Percentiles rank a stretch among this genome's conserved stretches.
phyloP scores from a whole-genome alignment of 2,329 filamentous ascomycete genomes.

The Ceratocystis variospora region DNA sequence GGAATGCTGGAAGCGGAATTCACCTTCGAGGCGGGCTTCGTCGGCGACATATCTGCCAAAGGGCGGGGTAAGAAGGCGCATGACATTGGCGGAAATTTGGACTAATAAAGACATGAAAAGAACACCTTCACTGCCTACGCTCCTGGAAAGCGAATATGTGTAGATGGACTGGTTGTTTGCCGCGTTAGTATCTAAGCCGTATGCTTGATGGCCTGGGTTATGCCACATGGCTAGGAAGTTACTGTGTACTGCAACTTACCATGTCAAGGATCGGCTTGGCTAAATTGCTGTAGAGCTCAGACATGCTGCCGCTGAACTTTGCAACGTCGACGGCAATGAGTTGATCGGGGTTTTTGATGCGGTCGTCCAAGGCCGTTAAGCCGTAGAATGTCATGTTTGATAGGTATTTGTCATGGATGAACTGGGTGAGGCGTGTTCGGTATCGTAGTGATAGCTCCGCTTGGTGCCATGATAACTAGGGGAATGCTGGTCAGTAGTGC shows the following conservation, averaged over 20 bases:
- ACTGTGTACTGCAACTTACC: conserved; percentile 32
- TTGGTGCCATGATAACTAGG: conserved; percentile 88
- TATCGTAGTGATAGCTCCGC: conserved; percentile 88
- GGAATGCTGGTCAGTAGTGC: neutral
- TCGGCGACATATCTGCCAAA: conserved; percentile 98
- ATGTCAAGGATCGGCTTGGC: conserved; percentile 92
- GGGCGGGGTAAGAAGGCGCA: conserved; percentile 86
- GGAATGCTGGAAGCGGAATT: conserved; percentile 92
- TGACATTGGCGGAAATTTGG: conserved; percentile 79
- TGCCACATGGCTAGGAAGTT: neutral
- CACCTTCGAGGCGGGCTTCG: conserved; percentile 83
- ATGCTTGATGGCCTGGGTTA: neutral
- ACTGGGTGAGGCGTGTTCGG: conserved; percentile 78
- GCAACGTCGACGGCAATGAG: conserved; percentile 93
- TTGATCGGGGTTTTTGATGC: conserved; percentile 97
- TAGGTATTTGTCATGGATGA: conserved; percentile 90
- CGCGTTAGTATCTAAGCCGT: conserved; percentile 22
- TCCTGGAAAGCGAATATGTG: conserved; percentile 83
- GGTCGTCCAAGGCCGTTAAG: conserved; percentile 84
- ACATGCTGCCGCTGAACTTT: conserved; percentile 88
- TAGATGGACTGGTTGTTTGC: conserved; percentile 52
- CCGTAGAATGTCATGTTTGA: conserved; percentile 98
- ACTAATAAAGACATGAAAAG: conserved; percentile 92
- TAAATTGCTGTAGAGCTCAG: conserved; percentile 89
- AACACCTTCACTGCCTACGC: conserved; percentile 88